Evolutionary conservation across 2,329 filamentous ascomycete species (phyloP).

Genomic region (Ceratocystis lukuohia): DNA sequence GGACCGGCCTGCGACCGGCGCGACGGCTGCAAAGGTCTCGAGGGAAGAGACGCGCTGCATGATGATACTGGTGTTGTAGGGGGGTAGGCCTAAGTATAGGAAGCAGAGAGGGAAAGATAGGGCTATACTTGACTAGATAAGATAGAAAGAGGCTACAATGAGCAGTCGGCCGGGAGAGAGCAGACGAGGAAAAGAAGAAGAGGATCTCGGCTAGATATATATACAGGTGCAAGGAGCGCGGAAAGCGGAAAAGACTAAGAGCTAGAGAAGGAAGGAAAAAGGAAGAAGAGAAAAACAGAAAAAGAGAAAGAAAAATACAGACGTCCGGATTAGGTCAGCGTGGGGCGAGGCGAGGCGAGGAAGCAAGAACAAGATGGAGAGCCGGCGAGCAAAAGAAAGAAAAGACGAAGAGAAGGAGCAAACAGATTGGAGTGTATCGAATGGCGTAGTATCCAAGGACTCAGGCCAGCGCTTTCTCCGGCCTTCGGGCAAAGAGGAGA

Average conservation of each 20-base stretch:
- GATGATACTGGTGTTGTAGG: conserved; percentile 22
- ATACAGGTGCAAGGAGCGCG: neutral
- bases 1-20: conserved; percentile 27
- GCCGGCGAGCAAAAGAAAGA: conserved; percentile 1
- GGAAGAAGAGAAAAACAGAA: neutral
- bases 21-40: conserved; percentile 35
- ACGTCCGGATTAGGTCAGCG: neutral
- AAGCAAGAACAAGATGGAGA: neutral
- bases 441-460: too few species aligned
- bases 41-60: conserved; percentile 40
- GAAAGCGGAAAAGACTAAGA: neutral
- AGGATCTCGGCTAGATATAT: neutral
- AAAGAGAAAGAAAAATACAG: too few species aligned
- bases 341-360: neutral
- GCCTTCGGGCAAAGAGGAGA: too few species aligned
- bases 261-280: neutral
- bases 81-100: neutral
- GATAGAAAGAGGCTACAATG: neutral
- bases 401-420: neutral
- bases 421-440: too few species aligned
- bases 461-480: too few species aligned
- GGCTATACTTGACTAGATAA: neutral
- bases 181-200: neutral
- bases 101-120: neutral
- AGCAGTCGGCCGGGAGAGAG: neutral